Base-by-base conservation (phyloP, 148 eudicot genomes). In the Rhododendron ovatum region DNA sequence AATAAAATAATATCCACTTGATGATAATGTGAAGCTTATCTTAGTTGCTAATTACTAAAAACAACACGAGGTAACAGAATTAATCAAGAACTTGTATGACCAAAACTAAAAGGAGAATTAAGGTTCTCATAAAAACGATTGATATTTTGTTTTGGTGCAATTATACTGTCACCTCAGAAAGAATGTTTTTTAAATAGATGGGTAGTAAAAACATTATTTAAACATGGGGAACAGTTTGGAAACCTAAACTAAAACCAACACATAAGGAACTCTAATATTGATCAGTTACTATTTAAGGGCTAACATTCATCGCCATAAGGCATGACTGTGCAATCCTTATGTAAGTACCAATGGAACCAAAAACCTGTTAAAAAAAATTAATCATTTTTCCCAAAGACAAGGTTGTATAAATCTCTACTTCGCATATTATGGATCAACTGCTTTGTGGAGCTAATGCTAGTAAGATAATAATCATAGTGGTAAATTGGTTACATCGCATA, bases 401-500 rank as follows among this genome's bases (percentile, higher is more conserved):
- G 1, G n/a, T 22, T 24, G 45, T 22, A 78, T 22, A 41, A 41
- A 41, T 41, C 45, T 41, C 2, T 24, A 12, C 14, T 11, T 41
- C 22, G n/a, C 28, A 41, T 43, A 22, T 78, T 45, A n/a, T 45
- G 55, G n/a, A 78, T 78, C 55, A 39, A 41, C 7, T 41, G 45
- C 45, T 41, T 41, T 41, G 45, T 6, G 6, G 45, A 41, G 45
- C 45, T n/a, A 78, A 45, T 39, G n/a, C n/a, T 77, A 15, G 53
- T n/a, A 78, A 43, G 50, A 45, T n/a, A 45, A n/a, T 45, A 78
- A 78, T 78, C 81, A 78, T 22, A 78, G 33, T 78, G n/a, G 53
- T 39, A 51, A 41, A 18, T 2, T 0, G n/a, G 14, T 2, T 43
- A 24, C 14, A 26, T 41, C 22, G 47, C 28, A 41, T 43, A 22